Conservation (phyloP, 768 basidiomycete genomes). For the Boletus sp. region DNA sequence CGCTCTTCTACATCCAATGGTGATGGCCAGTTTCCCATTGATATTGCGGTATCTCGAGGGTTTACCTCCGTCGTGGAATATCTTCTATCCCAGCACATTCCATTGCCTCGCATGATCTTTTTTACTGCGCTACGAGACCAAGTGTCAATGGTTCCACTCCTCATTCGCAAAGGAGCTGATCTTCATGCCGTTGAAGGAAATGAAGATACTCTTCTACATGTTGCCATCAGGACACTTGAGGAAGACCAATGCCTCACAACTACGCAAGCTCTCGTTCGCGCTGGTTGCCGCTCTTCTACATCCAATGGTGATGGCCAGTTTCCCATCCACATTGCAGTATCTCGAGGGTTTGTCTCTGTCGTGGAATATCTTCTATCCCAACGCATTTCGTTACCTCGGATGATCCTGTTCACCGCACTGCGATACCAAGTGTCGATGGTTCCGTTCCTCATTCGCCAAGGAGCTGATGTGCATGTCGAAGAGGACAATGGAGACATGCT, state of each 20-base stretch:
- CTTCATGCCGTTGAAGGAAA: not conserved
- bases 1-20: not conserved
- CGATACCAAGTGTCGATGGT: too few relatives aligned
- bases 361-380: not conserved
- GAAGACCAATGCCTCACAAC: not conserved
- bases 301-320: not conserved
- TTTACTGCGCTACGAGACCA: not conserved
- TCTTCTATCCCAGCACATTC: not conserved
- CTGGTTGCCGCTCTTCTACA: not conserved
- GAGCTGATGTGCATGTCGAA: too few relatives aligned
- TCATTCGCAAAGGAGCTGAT: not conserved
- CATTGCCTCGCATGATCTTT: not conserved
- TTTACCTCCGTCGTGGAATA: not conserved
- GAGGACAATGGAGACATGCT: too few relatives aligned
- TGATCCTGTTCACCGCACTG: too few relatives aligned
- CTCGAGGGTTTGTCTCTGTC: not conserved
- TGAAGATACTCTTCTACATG: not conserved
- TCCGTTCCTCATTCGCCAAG: too few relatives aligned
- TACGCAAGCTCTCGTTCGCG: not conserved
- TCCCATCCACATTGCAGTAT: too few relatives aligned
- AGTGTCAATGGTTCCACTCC: not conserved
- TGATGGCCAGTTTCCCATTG: too few relatives aligned
- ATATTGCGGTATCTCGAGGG: too few relatives aligned
- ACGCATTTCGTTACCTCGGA: too few relatives aligned
- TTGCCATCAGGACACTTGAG: not conserved